Conservation (phyloP, 1,284 basidiomycete species). For the Schizopora paradoxa region DNA sequence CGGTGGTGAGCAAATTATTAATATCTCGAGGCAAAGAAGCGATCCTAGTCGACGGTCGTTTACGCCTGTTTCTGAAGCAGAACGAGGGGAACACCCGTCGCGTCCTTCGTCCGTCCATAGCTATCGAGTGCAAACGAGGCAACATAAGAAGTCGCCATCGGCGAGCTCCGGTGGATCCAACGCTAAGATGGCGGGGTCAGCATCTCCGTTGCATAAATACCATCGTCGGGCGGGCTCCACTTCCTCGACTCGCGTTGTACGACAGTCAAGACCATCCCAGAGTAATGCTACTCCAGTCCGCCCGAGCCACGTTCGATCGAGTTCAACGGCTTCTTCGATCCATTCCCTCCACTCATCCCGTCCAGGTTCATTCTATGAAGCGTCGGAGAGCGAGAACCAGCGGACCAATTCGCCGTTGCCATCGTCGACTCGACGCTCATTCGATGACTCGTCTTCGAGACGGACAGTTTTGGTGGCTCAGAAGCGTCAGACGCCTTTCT, state of each 20-base stretch:
- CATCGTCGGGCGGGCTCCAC: conserved; percentile 69
- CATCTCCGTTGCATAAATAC: conserved; percentile 65
- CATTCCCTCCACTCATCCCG: conserved; percentile 69
- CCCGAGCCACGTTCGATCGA: conserved; percentile 55
- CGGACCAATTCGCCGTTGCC: conserved; percentile 51
- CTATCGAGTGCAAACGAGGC: conserved; percentile 40
- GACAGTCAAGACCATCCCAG: conserved; percentile 43
- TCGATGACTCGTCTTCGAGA: conserved; percentile 47
- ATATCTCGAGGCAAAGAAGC: conserved; percentile 35
- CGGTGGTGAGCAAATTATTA: conserved; percentile 36
- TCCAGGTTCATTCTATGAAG: conserved; percentile 70
- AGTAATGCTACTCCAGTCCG: conserved; percentile 29
- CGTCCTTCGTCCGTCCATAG: conserved; percentile 72
- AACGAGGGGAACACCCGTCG: conserved; percentile 66
- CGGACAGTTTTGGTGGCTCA: conserved; percentile 67
- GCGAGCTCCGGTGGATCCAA: conserved; percentile 64
- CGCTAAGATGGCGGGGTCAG: conserved; percentile 46
- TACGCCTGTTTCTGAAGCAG: conserved; percentile 63
- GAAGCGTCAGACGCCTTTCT: conserved; percentile 64
- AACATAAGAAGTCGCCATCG: conserved; percentile 64
- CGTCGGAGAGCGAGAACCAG: conserved; percentile 56
- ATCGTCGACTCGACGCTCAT: conserved; percentile 33
- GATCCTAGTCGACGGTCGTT: conserved; percentile 57
- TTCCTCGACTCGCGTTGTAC: conserved; percentile 71
- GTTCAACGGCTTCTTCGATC: conserved; percentile 67